These are phyloP conservation scores for Curvularia verruculosa DNA, from an alignment of 2,329 filamentous ascomycete genomes.

Conservation along the genomic window DNA sequence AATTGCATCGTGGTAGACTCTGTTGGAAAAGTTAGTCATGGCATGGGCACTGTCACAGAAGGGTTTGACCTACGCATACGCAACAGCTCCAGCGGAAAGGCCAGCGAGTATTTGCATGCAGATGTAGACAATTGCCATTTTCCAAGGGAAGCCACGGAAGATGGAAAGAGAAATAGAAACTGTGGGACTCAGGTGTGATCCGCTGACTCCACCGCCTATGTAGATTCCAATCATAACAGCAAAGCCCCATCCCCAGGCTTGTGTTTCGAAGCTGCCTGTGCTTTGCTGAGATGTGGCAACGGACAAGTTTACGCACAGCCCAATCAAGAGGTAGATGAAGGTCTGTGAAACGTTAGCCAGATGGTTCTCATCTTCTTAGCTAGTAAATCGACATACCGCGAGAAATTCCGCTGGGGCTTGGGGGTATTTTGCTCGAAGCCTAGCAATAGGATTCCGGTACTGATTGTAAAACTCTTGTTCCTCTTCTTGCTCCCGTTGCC, in stretches of 20 bases:
- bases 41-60: conserved; percentile 31
- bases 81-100: conserved; percentile 55
- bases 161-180: conserved; percentile 52
- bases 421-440: conserved; percentile 58
- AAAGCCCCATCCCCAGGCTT: conserved; percentile 58
- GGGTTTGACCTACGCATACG: conserved; percentile 41
- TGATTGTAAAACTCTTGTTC: conserved; percentile 56
- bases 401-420: conserved; percentile 62
- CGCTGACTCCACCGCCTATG: conserved; percentile 54
- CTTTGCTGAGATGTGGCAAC: conserved; percentile 56
- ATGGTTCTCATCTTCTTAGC: not conserved
- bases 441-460: conserved; percentile 59
- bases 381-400: conserved; percentile 44
- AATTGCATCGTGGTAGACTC: conserved; percentile 60
- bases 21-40: conserved; percentile 21
- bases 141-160: conserved; percentile 66
- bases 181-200: conserved; percentile 57
- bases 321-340: conserved; percentile 48
- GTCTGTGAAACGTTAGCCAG: conserved; percentile 20
- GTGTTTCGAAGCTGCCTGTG: conserved; percentile 37
- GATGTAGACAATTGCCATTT: conserved; percentile 59
- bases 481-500: conserved; percentile 52
- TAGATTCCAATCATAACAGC: conserved; percentile 60
- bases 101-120: conserved; percentile 60
- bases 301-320: conserved; percentile 58